Percentiles rank a stretch among this genome's conserved stretches.
Conservation (phyloP, 441 rosid species). For the Capsella rubella region DNA sequence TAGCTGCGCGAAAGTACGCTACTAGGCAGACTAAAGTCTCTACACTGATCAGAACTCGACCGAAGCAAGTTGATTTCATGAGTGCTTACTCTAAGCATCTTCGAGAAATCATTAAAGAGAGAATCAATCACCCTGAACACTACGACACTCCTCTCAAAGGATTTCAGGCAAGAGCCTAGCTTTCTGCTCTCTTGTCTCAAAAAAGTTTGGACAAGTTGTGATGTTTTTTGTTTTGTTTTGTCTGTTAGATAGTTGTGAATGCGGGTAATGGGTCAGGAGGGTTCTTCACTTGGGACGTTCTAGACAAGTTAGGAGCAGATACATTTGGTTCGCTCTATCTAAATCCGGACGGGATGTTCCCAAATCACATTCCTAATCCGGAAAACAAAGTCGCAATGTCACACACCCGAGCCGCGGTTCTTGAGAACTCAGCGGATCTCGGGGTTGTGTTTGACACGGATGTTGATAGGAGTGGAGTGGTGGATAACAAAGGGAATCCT, state of each 20-base stretch:
- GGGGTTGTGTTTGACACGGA: conserved; percentile 97
- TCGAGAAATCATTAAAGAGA: conserved; percentile 71
- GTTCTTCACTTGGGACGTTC: conserved; percentile 85
- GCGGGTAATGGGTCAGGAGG: conserved; percentile 98
- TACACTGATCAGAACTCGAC: conserved; percentile 51
- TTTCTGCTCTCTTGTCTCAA: conserved; percentile 1
- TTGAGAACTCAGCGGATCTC: conserved; percentile 74
- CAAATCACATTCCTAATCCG: conserved; percentile 93
- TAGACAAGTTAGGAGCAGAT: conserved; percentile 92
- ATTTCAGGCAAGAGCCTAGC: conserved; percentile 59
- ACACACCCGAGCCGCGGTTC: conserved; percentile 78
- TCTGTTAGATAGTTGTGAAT: conserved; percentile 79
- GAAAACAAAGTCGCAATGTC: conserved; percentile 89
- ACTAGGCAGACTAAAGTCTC: conserved; percentile 74
- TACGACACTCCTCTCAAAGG: conserved; percentile 78
- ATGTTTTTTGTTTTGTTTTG: background rate
- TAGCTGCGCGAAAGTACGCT: conserved; percentile 76
- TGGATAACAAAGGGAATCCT: conserved; percentile 78
- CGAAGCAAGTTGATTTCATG: conserved; percentile 71
- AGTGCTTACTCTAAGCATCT: conserved; percentile 71
- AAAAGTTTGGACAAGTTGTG: background rate
- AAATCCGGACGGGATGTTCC: conserved; percentile 92
- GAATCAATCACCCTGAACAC: conserved; percentile 79
- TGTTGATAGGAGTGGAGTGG: conserved; percentile 93
- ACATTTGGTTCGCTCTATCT: conserved; percentile 86